Base-by-base conservation (phyloP, 2,329 filamentous ascomycete species). In the Phyllosticta citrichinensis region DNA sequence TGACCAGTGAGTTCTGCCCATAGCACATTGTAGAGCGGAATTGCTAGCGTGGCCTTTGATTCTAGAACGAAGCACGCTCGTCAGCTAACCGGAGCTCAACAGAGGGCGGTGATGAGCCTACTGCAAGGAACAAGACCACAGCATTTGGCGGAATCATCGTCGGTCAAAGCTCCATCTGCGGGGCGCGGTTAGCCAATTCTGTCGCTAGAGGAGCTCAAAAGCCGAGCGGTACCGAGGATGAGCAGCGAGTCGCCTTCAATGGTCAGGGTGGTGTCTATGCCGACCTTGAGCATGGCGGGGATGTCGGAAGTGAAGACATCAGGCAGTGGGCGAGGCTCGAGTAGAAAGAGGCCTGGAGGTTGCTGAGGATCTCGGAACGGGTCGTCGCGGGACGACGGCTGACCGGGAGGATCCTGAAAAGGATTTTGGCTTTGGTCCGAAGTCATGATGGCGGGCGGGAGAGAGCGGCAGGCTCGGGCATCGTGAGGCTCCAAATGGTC, bases 21-120 rank as follows among this genome's bases (percentile, higher is more conserved):
- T 56, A 97, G 84, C 63, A 97, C 77, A 71, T 96, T 88, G 76
- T 89, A 92, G 63, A 91, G 87, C 1, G 89, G 86, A 30, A 97
- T 87, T 5, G 81, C 78, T 64, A 78, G 77, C 30, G 79, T 83
- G 33, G 76, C 75, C 62, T 81, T 80, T 30, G 76, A 71, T 63
- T 72, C 76, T 79, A 64, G 20, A 61, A 51, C 8, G 17, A 27
- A 55, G 33, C 47, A 19, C 55, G 62, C 67, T 56, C 66, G 64
- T 62, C 52, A 47, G 57, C 19, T 10, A 22, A 30, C 22, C n/a
- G 40, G 17, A 11, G 35, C 11, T 51, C 14, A 56, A 20, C 40
- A 9, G 40, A n/a, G 40, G 24, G 50, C 40, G 9, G n/a, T 11
- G 52, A 64, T 63, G 51, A 54, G 57, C 71, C 64, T 75, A 84